phyloP scores from a whole-genome alignment of 108 stramenopile species.

The Stephanodiscus minutulus region DNA sequence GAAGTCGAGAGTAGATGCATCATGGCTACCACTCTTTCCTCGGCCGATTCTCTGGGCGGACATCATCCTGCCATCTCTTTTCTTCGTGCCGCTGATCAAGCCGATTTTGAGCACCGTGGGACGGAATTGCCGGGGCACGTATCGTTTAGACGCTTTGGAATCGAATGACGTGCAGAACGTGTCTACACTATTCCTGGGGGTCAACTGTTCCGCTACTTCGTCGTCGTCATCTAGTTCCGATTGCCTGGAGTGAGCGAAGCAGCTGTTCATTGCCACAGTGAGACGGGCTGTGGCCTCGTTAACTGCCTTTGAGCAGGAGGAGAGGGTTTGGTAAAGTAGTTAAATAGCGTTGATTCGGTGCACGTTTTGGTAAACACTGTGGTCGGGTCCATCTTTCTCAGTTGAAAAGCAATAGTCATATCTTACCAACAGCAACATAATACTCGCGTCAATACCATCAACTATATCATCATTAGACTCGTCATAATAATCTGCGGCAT shows the following conservation, averaged over 20 bases:
- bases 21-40: neutral
- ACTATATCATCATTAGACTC: slow-evolving; percentile 28
- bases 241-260: slow-evolving; percentile 21
- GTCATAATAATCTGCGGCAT: slow-evolving; percentile 73
- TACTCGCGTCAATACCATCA: slow-evolving; percentile 60
- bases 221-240: neutral
- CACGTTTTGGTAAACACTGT: neutral
- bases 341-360: neutral
- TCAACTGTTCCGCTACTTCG: neutral
- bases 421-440: slow-evolving; percentile 57
- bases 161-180: slow-evolving; percentile 30
- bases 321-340: neutral
- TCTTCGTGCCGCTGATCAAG: slow-evolving; percentile 32
- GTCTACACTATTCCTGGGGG: neutral
- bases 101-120: slow-evolving; percentile 44
- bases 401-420: neutral
- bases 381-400: neutral
- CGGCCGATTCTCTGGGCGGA: slow-evolving; percentile 31
- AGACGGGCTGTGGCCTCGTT: slow-evolving; percentile 36
- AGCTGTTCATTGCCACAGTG: slow-evolving; percentile 29
- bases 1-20: neutral
- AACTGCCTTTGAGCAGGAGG: slow-evolving; percentile 20
- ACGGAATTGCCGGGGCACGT: slow-evolving; percentile 9
- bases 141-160: slow-evolving; percentile 28
- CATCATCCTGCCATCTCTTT: slow-evolving; percentile 16